Evolutionary conservation across 305 asterid species (phyloP).

Genomic region (Fraxinus floribunda): DNA sequence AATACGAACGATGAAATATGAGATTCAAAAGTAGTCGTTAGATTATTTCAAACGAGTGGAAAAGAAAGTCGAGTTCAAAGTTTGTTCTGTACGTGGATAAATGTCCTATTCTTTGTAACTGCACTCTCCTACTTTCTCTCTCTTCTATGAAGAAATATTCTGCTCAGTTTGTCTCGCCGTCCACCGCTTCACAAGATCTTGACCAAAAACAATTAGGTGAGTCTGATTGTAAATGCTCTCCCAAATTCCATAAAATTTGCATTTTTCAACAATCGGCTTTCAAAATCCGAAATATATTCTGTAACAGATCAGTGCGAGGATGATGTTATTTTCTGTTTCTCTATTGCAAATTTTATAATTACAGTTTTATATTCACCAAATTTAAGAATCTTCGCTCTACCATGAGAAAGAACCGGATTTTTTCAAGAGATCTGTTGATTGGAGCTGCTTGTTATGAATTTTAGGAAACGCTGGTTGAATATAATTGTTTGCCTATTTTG

Average conservation of each 20-base stretch:
- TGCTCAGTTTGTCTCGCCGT: conserved; percentile 35
- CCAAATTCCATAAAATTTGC: conserved; percentile 14
- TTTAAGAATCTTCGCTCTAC: conserved; percentile 11
- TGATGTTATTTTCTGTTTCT: neutral
- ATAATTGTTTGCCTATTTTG: conserved; percentile 6
- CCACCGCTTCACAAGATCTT: conserved; percentile 57
- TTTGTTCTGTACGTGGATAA: conserved; percentile 32
- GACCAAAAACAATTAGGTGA: conserved; percentile 44
- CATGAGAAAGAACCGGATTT: conserved; percentile 6
- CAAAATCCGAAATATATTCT: neutral
- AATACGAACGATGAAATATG: neutral
- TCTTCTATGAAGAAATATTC: conserved; percentile 23
- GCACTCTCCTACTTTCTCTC: conserved; percentile 38
- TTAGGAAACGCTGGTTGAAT: neutral
- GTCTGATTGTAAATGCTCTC: conserved; percentile 14
- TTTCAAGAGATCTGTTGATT: conserved; percentile 37
- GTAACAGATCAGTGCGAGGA: conserved; percentile 8
- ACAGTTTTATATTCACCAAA: conserved; percentile 6
- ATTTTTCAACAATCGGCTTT: neutral
- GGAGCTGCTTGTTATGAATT: conserved; percentile 16
- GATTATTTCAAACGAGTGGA: conserved; percentile 34
- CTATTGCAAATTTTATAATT: neutral
- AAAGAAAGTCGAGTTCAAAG: conserved; percentile 37
- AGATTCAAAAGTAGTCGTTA: neutral
- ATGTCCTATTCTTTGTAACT: conserved; percentile 46